Conservation (phyloP, 2,329 filamentous ascomycete genomes). For the Diplocarpon rosae region DNA sequence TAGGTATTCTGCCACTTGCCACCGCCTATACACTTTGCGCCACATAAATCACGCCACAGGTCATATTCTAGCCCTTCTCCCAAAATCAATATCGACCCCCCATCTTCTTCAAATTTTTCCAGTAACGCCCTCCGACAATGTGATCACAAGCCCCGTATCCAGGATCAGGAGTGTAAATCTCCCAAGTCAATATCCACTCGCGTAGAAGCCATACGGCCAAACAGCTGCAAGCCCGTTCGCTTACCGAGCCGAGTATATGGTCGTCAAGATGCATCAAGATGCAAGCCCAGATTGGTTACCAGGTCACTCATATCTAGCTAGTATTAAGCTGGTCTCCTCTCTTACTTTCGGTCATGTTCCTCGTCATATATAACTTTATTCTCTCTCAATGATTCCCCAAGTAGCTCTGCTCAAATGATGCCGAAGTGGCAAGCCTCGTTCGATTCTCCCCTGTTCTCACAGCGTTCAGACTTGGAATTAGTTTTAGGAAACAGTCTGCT, state of each 20-base stretch:
- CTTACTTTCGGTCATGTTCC: neutral
- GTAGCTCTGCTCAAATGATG: neutral
- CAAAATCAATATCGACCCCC: no score
- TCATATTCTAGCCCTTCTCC: no score
- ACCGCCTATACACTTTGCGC: neutral
- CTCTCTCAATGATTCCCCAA: neutral
- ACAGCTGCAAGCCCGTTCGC: neutral
- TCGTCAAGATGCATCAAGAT: neutral
- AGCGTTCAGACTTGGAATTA: neutral
- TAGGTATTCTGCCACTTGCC: conserved; percentile 4
- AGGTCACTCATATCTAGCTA: neutral
- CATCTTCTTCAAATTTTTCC: no score
- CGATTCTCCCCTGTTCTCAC: neutral
- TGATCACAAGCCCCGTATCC: no score
- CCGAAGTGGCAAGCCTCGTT: neutral
- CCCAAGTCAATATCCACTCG: no score
- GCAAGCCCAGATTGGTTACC: neutral
- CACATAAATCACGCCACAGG: neutral
- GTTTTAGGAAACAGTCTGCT: neutral
- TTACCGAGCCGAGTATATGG: neutral
- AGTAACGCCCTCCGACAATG: no score
- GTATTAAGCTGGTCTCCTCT: neutral
- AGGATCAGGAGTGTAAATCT: no score
- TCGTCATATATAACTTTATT: neutral
- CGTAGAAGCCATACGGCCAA: no score